Conservation (phyloP, 1,139 yeast genomes). For the Pichia sp. region DNA sequence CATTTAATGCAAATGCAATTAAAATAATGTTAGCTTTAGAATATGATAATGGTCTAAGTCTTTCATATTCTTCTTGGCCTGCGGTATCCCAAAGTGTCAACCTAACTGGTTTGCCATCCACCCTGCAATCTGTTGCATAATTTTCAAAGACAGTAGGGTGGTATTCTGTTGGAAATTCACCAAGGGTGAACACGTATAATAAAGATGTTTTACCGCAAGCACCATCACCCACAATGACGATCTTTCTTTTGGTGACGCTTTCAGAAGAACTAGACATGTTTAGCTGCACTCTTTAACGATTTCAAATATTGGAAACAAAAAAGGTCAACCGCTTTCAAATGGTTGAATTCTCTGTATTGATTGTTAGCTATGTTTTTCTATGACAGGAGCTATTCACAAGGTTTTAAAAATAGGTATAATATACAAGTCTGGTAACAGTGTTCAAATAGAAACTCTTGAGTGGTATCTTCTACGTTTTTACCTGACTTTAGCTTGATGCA, state of each 20-base stretch:
- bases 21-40: constrained; percentile 67
- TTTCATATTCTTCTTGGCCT: constrained; percentile 86
- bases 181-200: constrained; percentile 83
- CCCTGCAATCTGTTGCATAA: constrained; percentile 87
- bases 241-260: constrained; percentile 51
- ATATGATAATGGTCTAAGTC: constrained; percentile 66
- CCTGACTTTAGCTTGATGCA: too few relatives aligned
- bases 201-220: constrained; percentile 93
- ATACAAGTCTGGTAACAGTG: too few relatives aligned
- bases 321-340: too few relatives aligned
- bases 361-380: too few relatives aligned
- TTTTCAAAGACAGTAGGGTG: constrained; percentile 96
- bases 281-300: too few relatives aligned
- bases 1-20: constrained; percentile 64
- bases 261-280: constrained; percentile 2
- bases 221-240: constrained; percentile 92
- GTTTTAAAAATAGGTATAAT: too few relatives aligned
- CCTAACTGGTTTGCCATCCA: constrained; percentile 86
- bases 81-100: constrained; percentile 95
- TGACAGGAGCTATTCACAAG: too few relatives aligned
- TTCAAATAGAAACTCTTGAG: too few relatives aligned
- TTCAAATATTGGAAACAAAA: too few relatives aligned
- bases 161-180: constrained; percentile 77
- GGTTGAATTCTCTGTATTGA: too few relatives aligned
- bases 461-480: too few relatives aligned